Conservation (phyloP, 495 filamentous ascomycete species). For the Zalerion maritima region DNA sequence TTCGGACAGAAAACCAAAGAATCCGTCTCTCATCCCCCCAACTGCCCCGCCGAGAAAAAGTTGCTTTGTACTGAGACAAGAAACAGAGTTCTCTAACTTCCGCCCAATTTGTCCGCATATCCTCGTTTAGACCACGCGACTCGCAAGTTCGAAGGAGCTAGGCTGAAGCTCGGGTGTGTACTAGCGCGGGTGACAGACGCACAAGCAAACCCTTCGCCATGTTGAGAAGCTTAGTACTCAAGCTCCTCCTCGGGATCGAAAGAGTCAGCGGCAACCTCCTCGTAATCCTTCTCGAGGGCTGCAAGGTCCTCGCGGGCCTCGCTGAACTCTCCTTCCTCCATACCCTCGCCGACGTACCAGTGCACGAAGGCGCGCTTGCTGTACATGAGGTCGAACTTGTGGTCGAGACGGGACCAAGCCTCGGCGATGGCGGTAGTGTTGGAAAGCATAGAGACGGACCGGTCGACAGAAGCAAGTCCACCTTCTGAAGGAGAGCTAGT, state of each 20-base stretch:
- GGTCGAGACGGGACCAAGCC: conserved; percentile 76
- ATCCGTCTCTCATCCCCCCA: too few species aligned
- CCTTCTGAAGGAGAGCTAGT: conserved; percentile 37
- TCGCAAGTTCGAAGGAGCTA: too few species aligned
- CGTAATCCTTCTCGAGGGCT: conserved; percentile 82
- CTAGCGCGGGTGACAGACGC: too few species aligned
- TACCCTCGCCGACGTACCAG: conserved; percentile 92
- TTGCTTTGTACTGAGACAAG: too few species aligned
- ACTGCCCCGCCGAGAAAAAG: too few species aligned
- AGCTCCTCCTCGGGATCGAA: conserved; percentile 47
- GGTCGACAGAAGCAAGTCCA: conserved; percentile 71
- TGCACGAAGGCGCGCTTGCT: conserved; percentile 90
- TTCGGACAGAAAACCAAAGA: too few species aligned
- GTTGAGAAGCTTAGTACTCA: conserved; percentile 62
- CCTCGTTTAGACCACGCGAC: too few species aligned
- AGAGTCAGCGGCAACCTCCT: conserved; percentile 72
- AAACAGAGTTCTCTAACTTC: too few species aligned
- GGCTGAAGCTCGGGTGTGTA: too few species aligned
- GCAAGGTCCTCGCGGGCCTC: conserved; percentile 85
- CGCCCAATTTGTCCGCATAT: too few species aligned
- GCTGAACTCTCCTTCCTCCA: conserved; percentile 90
- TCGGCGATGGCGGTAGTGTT: conserved; percentile 88
- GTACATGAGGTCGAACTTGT: conserved; percentile 97
- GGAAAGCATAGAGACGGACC: conserved; percentile 78
- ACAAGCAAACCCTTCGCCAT: too few species aligned